Conservation (phyloP, 768 basidiomycete genomes). For the Xerocomellus intermedius region DNA sequence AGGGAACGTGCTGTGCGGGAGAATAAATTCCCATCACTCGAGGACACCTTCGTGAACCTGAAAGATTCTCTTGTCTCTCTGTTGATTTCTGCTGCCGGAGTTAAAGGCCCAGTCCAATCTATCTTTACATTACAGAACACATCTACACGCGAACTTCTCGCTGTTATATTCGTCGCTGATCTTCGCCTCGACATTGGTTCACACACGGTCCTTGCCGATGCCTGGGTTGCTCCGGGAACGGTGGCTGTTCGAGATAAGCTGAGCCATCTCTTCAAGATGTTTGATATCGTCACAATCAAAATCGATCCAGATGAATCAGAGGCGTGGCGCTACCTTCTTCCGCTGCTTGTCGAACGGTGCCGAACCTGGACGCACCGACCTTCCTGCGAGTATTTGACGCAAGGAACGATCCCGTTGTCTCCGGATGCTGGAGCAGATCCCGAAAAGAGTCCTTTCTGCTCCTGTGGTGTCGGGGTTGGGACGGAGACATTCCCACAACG, state of each 20-base stretch:
- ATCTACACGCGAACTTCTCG: conserved; percentile 24
- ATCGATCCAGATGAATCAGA: conserved; percentile 18
- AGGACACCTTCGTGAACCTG: conserved; percentile 30
- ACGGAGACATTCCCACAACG: conserved; percentile 35
- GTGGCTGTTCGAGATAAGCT: conserved; percentile 2
- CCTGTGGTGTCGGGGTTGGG: conserved; percentile 52
- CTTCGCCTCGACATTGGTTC: conserved; percentile 48
- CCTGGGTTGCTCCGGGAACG: conserved; percentile 43
- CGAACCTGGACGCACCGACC: conserved; percentile 48
- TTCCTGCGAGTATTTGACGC: conserved; percentile 46
- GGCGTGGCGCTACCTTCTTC: conserved; percentile 53
- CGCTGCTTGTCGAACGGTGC: conserved; percentile 51
- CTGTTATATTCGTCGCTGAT: conserved; percentile 46
- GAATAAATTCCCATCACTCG: neutral
- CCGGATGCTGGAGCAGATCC: conserved; percentile 32
- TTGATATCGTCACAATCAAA: conserved; percentile 11
- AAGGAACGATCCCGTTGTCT: conserved; percentile 38
- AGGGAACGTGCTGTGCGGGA: conserved; percentile 26
- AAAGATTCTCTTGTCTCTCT: conserved; percentile 35
- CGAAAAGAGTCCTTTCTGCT: conserved; percentile 45
- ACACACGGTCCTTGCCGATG: conserved; percentile 52
- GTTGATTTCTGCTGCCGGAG: conserved; percentile 27
- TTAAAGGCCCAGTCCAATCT: conserved; percentile 15
- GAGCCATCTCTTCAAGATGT: conserved; percentile 15
- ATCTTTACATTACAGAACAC: conserved; percentile 20